Evolutionary conservation across 345 rosid genomes (phyloP).

Genomic region (Physaria fendleri): DNA sequence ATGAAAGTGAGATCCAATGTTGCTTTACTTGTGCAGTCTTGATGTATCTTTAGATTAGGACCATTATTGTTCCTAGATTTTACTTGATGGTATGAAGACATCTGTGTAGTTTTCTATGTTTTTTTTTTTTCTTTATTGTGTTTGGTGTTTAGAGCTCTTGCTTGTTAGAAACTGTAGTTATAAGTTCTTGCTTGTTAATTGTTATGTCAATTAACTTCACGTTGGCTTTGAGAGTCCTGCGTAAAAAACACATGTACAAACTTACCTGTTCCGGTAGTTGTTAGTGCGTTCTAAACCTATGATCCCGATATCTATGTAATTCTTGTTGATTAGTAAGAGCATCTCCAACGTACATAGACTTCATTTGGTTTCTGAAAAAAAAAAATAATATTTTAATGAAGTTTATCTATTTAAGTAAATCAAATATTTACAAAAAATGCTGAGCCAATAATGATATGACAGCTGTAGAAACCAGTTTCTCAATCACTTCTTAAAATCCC

Average conservation of each 20-base stretch:
- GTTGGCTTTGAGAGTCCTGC: background rate
- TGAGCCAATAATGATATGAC: no score
- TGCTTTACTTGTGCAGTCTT: background rate
- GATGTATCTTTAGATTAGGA: background rate
- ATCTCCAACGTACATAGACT: no score
- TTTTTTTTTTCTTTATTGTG: background rate
- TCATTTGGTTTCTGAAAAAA: no score
- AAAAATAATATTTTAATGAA: no score
- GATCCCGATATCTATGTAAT: constrained; percentile 2
- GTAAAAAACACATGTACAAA: background rate
- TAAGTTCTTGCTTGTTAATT: background rate
- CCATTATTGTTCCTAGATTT: background rate
- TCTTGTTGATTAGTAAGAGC: constrained; percentile 3
- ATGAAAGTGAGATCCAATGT: no score
- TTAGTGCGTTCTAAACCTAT: background rate
- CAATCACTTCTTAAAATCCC: no score
- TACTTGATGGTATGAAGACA: background rate
- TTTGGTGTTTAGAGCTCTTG: background rate
- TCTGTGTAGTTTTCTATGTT: background rate
- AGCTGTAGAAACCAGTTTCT: no score
- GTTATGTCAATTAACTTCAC: background rate
- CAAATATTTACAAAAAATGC: no score
- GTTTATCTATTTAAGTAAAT: no score
- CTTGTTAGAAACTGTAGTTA: background rate
- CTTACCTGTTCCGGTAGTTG: background rate